A percentile compares a stretch with the other conserved stretches of the same genome.
These are phyloP conservation scores for Apostasia ramifera DNA, from an alignment of 106 monocot species.

Conservation along the genomic window DNA sequence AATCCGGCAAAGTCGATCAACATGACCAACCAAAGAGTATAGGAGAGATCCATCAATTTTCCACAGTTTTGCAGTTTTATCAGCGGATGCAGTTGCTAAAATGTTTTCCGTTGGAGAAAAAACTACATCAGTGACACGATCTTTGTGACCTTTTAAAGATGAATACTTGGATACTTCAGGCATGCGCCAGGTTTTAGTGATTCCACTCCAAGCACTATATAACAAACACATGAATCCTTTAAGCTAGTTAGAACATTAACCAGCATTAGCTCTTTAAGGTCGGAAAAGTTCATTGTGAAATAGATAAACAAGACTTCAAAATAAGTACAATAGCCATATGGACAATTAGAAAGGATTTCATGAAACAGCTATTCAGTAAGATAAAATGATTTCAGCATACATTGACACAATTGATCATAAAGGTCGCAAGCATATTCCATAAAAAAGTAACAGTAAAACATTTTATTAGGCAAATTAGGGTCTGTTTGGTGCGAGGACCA, in stretches of 20 bases:
- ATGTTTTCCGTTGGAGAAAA: slow-evolving; percentile 72
- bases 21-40: slow-evolving; percentile 68
- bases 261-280: too few species aligned
- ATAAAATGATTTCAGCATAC: neutral
- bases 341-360: too few species aligned
- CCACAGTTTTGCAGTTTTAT: slow-evolving; percentile 91
- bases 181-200: slow-evolving; percentile 87
- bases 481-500: too few species aligned
- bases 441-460: too few species aligned
- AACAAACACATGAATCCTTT: neutral
- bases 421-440: too few species aligned
- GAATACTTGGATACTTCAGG: slow-evolving; percentile 55
- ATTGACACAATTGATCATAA: neutral
- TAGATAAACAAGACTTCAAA: too few species aligned
- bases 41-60: slow-evolving; percentile 52
- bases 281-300: too few species aligned
- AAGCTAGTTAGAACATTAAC: too few species aligned
- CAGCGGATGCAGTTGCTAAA: slow-evolving; percentile 85
- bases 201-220: slow-evolving; percentile 82
- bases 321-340: too few species aligned
- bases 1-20: slow-evolving; percentile 78
- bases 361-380: too few species aligned
- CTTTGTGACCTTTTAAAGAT: slow-evolving; percentile 77
- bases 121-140: slow-evolving; percentile 81
- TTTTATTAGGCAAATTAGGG: too few species aligned